Base-by-base conservation (phyloP, 441 rosid genomes). In the Gossypium aridum region DNA sequence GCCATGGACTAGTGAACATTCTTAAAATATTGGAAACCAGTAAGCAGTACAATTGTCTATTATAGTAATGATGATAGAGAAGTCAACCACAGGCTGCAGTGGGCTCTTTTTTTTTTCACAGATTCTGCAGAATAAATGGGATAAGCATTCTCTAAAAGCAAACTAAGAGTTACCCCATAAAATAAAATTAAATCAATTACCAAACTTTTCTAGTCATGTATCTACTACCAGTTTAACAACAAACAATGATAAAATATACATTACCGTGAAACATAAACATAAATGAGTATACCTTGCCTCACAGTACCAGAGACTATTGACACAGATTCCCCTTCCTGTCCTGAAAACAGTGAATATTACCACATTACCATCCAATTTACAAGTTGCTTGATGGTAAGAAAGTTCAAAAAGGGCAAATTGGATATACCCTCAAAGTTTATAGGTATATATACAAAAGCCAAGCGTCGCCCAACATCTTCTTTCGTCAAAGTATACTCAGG, bases 361-460 rank as follows among this genome's bases (percentile, higher is more conserved):
- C 17, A 63, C 17, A 55, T 73, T 47, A 78, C 47, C 17, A 60
- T 43, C 72, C 16, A 23, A 75, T 65, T 37, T 22, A 65, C 13
- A 4, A 71, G 62, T 66, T 77, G 63, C 53, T 64, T 19, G 59
- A 70, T 8, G 28, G 54, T 69, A 72, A 75, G 54, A 39, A 75
- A 77, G 61, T 61, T 53, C 28, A 47, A 75, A 63, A 80, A 78
- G 56, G 53, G n/a, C 19, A 61, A 47, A 66, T 71, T 49, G 70
- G 78, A 84, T 77, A 7, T 76, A 96, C 99, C 99, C 90, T 93
- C 98, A 79, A 96, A 91, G 81, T 93, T 96, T 79, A 90, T 90
- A 71, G 99, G 99, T 78, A 94, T 81, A 75, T 93, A 96, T 51
- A 86, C 86, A 86, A 96, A 96, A 71, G 91, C 90, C 72, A 96